A percentile compares a stretch with the other conserved stretches of the same genome.
These are phyloP conservation scores for Penicillium salamii DNA, from an alignment of 495 filamentous ascomycete species.

Conservation along the genomic window DNA sequence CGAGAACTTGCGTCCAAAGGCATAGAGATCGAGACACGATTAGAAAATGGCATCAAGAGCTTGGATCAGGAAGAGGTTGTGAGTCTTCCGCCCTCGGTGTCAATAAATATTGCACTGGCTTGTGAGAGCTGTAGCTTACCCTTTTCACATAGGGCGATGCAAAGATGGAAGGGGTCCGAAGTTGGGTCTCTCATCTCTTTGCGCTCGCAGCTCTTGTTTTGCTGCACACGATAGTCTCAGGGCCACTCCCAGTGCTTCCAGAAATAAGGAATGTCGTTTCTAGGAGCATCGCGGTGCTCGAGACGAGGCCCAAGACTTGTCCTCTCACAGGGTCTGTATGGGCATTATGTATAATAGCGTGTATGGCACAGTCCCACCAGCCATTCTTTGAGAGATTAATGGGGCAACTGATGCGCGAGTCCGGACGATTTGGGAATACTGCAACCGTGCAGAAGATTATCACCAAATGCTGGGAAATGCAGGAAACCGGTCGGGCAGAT, in stretches of 20 bases:
- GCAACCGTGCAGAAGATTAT: slow-evolving; percentile 3
- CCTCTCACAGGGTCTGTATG: slow-evolving; percentile 4
- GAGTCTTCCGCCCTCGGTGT: neutral
- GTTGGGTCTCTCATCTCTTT: slow-evolving; percentile 1
- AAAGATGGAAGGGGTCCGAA: neutral
- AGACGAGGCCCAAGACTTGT: neutral
- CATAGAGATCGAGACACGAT: neutral
- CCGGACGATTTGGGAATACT: neutral
- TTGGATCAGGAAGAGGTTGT: neutral
- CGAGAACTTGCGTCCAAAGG: neutral
- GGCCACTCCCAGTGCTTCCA: neutral
- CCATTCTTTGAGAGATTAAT: slow-evolving; percentile 3
- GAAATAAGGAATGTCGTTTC: slow-evolving; percentile 1
- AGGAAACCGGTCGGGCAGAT: slow-evolving; percentile 1
- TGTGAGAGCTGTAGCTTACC: too few relatives aligned
- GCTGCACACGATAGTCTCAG: neutral
- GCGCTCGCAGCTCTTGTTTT: slow-evolving; percentile 1
- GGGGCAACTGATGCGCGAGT: neutral
- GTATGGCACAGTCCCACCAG: slow-evolving; percentile 5
- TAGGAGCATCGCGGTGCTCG: neutral
- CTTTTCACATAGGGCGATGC: neutral
- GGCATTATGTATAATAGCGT: slow-evolving; percentile 4
- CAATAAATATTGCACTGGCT: too few relatives aligned
- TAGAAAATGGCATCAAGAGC: slow-evolving; percentile 1
- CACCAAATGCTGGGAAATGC: slow-evolving; percentile 2